Evolutionary conservation across 495 filamentous ascomycete genomes (phyloP), one percentile per base, ranked within the genome.

Genomic region (Aspergillus egyptiacus): DNA sequence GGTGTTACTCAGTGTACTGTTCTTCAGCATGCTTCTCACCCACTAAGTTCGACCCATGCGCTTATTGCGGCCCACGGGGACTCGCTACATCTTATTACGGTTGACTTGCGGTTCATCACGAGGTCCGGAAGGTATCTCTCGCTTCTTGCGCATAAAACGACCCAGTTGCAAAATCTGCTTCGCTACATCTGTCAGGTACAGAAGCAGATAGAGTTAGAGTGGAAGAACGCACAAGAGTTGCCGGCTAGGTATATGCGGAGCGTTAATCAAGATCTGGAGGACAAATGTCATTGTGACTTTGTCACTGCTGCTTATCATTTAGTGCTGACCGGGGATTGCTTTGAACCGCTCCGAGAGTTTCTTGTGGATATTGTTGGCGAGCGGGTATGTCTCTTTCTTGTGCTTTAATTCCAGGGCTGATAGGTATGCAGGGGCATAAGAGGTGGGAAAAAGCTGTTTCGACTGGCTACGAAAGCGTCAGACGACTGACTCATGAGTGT

Each of bases 401-500:
- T 23, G 2, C 23, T 2, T 14, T 44, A 1, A 11, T 17, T 17
- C 22, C 15, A 33, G 1, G 0, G 22, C 50, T 70, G 45, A 67
- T 38, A 25, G n/a, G 9, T 5, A 47, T 17, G 15, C 49, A 95
- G 89, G 89, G 90, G 3, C 87, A 95, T 58, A 96, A 95, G 65
- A 78, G 93, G 46, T 98, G 93, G 93, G 89, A 96, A 40, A 91
- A 93, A 59, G 84, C 87, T 14, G 82, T 93, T 15, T 73, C 78
- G 2, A 76, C 72, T 25, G 89, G 89, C 4, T 85, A 94, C 20
- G 80, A 87, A 43, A 85, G 78, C 45, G 78, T 98, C 8, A 80
- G 87, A 17, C 75, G 80, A 38, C 69, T 96, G 20, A 79, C 86
- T 0, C 91, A 95, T 58, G 83, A 96, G 58, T 87, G 87, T 61